These are phyloP conservation scores for Xylaria polymorpha DNA, from an alignment of 2,329 filamentous ascomycete species.

Conservation along the genomic window DNA sequence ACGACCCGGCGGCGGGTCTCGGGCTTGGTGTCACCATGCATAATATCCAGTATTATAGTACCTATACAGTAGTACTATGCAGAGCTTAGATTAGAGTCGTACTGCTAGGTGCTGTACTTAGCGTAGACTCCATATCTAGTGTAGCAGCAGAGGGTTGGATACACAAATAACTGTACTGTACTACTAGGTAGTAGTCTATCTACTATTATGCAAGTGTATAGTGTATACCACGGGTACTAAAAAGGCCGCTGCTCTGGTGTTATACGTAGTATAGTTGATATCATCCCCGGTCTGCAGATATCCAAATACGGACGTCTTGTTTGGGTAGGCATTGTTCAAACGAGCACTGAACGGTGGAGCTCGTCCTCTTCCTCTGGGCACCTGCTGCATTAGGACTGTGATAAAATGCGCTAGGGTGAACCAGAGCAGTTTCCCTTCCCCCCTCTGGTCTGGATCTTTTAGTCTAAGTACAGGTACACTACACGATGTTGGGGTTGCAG, in stretches of 20 bases:
- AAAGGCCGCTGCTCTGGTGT: neutral
- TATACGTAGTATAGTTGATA: constrained; percentile 2
- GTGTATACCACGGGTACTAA: neutral
- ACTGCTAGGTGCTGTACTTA: neutral
- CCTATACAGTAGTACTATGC: too few relatives aligned
- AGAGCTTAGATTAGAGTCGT: constrained; percentile 8
- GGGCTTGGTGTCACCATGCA: neutral
- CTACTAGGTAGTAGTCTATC: too few relatives aligned
- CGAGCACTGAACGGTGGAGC: constrained; percentile 11
- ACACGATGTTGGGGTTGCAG: neutral
- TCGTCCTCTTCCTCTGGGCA: neutral
- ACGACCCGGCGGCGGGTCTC: neutral
- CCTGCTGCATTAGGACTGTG: constrained; percentile 31
- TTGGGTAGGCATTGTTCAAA: constrained; percentile 12
- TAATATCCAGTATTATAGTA: neutral
- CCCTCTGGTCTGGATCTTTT: neutral
- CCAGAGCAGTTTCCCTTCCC: constrained; percentile 12
- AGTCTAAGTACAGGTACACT: neutral
- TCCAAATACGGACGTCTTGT: neutral
- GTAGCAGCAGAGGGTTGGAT: neutral
- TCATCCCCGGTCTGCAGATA: neutral
- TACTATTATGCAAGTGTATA: neutral
- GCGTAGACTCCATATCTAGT: neutral
- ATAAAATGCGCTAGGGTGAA: neutral
- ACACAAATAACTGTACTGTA: neutral